These are phyloP conservation scores for Akanthomyces muscarius DNA, from an alignment of 2,329 filamentous ascomycete genomes.

Conservation along the genomic window DNA sequence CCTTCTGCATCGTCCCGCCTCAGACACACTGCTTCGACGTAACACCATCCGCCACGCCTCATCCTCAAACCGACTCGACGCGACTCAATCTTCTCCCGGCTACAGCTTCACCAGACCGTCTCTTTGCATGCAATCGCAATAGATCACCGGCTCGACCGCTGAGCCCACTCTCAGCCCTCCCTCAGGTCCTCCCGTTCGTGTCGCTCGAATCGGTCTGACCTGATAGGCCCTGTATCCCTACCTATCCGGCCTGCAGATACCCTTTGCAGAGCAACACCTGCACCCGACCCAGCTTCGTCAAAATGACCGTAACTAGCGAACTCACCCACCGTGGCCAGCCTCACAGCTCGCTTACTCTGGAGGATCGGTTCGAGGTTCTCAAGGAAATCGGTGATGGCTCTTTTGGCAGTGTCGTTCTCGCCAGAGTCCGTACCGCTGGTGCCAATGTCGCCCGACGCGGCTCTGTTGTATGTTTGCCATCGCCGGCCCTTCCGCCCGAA, in stretches of 20 bases:
- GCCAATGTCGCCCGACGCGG: slow-evolving; percentile 83
- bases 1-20: slow-evolving; percentile 11
- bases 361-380: slow-evolving; percentile 93
- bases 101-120: neutral
- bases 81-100: slow-evolving; percentile 6
- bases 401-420: slow-evolving; percentile 92
- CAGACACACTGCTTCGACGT: slow-evolving; percentile 9
- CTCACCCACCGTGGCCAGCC: slow-evolving; percentile 64
- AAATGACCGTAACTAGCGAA: slow-evolving; percentile 76
- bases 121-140: slow-evolving; percentile 16
- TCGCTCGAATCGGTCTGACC: slow-evolving; percentile 11
- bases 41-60: slow-evolving; percentile 1
- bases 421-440: slow-evolving; percentile 85
- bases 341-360: slow-evolving; percentile 62
- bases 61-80: slow-evolving; percentile 6
- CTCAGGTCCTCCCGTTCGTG: slow-evolving; percentile 14
- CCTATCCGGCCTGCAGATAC: slow-evolving; percentile 9
- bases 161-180: slow-evolving; percentile 9
- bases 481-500: slow-evolving; percentile 12
- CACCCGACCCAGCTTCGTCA: slow-evolving; percentile 28
- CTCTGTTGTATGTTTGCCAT: slow-evolving; percentile 69
- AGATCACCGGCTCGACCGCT: slow-evolving; percentile 13
- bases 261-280: slow-evolving; percentile 6
- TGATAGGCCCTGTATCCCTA: slow-evolving; percentile 11
- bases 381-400: slow-evolving; percentile 99